phyloP scores from a whole-genome alignment of 495 filamentous ascomycete species.

The Ascodesmis nigricans region DNA sequence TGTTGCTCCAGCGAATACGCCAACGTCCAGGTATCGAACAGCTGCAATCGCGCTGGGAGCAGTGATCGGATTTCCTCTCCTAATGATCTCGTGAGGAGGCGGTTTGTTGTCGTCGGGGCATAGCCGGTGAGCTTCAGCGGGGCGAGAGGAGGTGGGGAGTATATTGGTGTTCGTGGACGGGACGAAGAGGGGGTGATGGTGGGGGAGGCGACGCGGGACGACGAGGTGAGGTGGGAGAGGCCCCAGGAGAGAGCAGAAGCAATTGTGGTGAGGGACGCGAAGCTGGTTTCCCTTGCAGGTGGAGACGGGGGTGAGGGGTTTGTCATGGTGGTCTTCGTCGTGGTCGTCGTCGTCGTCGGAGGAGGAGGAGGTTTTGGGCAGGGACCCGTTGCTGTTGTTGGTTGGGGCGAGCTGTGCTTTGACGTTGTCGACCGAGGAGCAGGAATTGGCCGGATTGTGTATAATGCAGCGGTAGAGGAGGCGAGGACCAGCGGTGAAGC shows the following conservation, averaged over 20 bases:
- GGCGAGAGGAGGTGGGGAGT: conserved; percentile 1
- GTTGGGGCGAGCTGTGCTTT: too few relatives aligned
- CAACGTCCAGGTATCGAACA: conserved; percentile 68
- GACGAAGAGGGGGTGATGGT: not conserved
- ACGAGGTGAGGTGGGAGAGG: conserved; percentile 16
- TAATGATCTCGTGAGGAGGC: conserved; percentile 43
- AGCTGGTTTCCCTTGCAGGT: too few relatives aligned
- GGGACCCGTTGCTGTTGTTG: too few relatives aligned
- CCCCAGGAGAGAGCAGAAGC: conserved; percentile 16
- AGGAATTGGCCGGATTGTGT: too few relatives aligned
- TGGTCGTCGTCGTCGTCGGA: too few relatives aligned
- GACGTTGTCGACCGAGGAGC: too few relatives aligned
- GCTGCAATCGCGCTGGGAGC: conserved; percentile 61
- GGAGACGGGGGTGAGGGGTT: not conserved
- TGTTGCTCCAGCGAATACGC: conserved; percentile 84
- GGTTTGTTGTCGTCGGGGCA: conserved; percentile 11
- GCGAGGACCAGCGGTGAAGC: too few relatives aligned
- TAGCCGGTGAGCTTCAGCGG: conserved; percentile 13
- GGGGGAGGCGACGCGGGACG: not conserved
- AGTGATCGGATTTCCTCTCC: conserved; percentile 90
- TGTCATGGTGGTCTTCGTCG: not conserved
- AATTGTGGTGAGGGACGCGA: too few relatives aligned
- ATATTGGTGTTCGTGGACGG: not conserved
- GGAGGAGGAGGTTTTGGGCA: too few relatives aligned
- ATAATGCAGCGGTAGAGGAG: too few relatives aligned